Evolutionary conservation across 2,329 filamentous ascomycete genomes (phyloP).

Genomic region (Nigrospora sphaerica): DNA sequence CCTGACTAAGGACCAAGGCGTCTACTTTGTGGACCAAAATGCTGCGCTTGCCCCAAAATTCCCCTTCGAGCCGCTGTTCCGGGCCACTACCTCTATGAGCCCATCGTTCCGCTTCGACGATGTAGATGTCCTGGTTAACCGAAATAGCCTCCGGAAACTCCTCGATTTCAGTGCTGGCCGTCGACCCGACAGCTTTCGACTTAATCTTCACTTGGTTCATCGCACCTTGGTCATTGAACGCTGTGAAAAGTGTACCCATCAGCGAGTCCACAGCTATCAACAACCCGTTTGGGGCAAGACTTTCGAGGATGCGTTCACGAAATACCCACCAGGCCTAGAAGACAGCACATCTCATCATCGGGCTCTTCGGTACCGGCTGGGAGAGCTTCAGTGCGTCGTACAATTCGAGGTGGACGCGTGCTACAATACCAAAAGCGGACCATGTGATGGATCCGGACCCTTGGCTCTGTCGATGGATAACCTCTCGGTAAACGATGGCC

Average conservation of each 20-base stretch:
- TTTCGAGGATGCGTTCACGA: no score
- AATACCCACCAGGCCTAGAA: no score
- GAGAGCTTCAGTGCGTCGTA: no score
- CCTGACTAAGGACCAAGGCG: background rate
- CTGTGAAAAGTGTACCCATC: conserved; percentile 4
- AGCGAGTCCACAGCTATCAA: background rate
- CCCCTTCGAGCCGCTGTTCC: conserved; percentile 20
- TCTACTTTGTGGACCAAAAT: conserved; percentile 9
- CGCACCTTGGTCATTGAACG: conserved; percentile 11
- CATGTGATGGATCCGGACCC: background rate
- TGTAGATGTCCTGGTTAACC: conserved; percentile 21
- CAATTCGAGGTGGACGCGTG: background rate
- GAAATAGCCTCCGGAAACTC: conserved; percentile 15
- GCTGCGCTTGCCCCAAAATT: conserved; percentile 6
- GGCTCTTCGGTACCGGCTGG: no score
- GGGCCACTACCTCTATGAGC: conserved; percentile 15
- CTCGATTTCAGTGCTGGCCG: conserved; percentile 13
- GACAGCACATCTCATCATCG: no score
- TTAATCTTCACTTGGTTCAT: conserved; percentile 6
- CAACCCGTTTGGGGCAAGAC: no score
- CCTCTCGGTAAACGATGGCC: background rate
- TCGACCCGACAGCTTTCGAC: conserved; percentile 8
- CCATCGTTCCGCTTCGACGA: conserved; percentile 14
- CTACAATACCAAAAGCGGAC: background rate
- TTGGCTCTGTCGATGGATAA: background rate